Evolutionary conservation across 495 filamentous ascomycete species (phyloP), one percentile per base, ranked within the genome.

Genomic region (Lasiosphaeria hispida): DNA sequence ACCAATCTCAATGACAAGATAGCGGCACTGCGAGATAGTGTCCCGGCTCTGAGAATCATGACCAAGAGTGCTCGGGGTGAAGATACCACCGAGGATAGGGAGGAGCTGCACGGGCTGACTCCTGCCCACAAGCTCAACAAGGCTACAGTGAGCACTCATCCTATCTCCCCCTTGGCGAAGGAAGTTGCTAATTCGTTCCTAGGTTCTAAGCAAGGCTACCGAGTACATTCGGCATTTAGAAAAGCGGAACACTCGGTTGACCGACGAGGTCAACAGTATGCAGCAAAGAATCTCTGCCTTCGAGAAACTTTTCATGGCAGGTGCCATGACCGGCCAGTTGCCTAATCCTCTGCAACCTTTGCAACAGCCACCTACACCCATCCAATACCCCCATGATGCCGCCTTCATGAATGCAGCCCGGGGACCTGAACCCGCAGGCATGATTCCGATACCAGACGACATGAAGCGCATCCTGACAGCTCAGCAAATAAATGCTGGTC

Each of bases 1-100:
- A 95, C 87, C 15, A 98, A 98, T 66, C 76, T 98, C 52, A 97
- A 97, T 62, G 92, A 96, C 62, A 98, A 96, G 75, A 97, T 98
- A 62, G 87, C 90, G 51, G 91, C 91, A 44, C 75, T 98, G 50
- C 79, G 91, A 63, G 90, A 96, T 68, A 91, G 89, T 66, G 89
- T 98, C 6, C 93, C 93, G 1, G 92, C 87, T 66, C 77, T 97
- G 34, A 83, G 91, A 35, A 83, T 89, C 55, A 87, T 88, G 77
- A 83, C 81, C 17, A 90, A 87, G 72, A 86, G 78, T 62, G 77
- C 76, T 34, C 75, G 76, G 42, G 87, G 88, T 11, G 85, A 87
- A 60, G 86, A 85, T 53, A 86, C 87, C 0, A 80, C 82, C 2
- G 81, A 85, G 33, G 88, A 90, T 43, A 79, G 85, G 11, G 90